These are phyloP conservation scores for Spathaspora gorwiae DNA, from an alignment of 805 yeast species.

Conservation along the genomic window DNA sequence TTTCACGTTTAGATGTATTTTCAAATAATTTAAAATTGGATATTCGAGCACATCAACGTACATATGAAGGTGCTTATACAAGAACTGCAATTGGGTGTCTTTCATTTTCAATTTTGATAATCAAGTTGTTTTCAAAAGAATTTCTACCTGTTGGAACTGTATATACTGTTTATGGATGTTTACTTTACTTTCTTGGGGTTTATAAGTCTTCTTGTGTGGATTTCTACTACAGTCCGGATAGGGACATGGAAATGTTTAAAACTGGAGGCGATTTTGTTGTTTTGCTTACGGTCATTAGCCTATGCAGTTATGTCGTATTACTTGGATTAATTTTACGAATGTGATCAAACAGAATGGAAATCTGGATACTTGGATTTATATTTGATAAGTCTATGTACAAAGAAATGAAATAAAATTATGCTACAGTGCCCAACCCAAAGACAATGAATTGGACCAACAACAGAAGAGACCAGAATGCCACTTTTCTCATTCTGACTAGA, in stretches of 20 bases:
- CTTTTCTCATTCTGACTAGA: slow-evolving; percentile 66
- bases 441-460: slow-evolving; percentile 74
- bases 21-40: slow-evolving; percentile 43
- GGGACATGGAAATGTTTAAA: slow-evolving; percentile 40
- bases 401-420: slow-evolving; percentile 2
- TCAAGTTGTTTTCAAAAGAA: slow-evolving; percentile 60
- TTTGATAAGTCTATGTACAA: background rate
- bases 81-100: slow-evolving; percentile 68
- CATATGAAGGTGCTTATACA: slow-evolving; percentile 80
- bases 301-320: slow-evolving; percentile 47
- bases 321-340: slow-evolving; percentile 47
- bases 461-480: slow-evolving; percentile 92
- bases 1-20: slow-evolving; percentile 33
- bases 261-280: slow-evolving; percentile 63
- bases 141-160: slow-evolving; percentile 65
- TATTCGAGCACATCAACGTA: slow-evolving; percentile 69
- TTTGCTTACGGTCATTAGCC: slow-evolving; percentile 46
- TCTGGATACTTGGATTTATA: background rate
- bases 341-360: slow-evolving; percentile 12
- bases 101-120: slow-evolving; percentile 59
- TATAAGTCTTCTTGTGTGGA: slow-evolving; percentile 30
- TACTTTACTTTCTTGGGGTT: slow-evolving; percentile 38
- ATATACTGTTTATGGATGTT: slow-evolving; percentile 56
- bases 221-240: slow-evolving; percentile 32
- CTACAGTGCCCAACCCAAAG: slow-evolving; percentile 69